phyloP scores from a whole-genome alignment of 257 asterid genomes.

The Plantago elongata region DNA sequence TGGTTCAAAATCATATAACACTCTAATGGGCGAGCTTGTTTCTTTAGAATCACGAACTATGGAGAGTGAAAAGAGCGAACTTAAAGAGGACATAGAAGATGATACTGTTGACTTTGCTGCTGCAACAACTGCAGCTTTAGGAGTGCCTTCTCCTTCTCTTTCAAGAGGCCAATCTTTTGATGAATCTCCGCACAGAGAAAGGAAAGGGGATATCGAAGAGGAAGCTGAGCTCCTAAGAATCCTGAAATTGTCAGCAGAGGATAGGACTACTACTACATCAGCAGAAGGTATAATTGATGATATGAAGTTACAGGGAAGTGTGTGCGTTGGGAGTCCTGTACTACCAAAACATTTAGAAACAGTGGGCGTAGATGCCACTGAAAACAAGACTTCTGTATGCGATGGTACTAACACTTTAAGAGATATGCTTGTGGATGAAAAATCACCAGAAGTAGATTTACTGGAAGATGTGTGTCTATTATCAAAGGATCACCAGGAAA shows the following conservation, averaged over 20 bases:
- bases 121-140: slow-evolving; percentile 92
- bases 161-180: slow-evolving; percentile 76
- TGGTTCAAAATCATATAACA: slow-evolving; percentile 85
- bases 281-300: slow-evolving; percentile 27
- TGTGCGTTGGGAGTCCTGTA: slow-evolving; percentile 28
- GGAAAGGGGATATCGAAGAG: slow-evolving; percentile 86
- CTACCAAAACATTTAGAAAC: slow-evolving; percentile 24
- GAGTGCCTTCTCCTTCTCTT: slow-evolving; percentile 92
- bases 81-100: slow-evolving; percentile 42
- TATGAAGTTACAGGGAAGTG: slow-evolving; percentile 31
- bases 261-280: slow-evolving; percentile 24
- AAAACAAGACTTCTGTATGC: slow-evolving; percentile 18
- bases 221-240: slow-evolving; percentile 59
- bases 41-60: slow-evolving; percentile 55
- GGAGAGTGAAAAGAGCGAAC: slow-evolving; percentile 25
- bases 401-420: slow-evolving; percentile 21
- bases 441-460: slow-evolving; percentile 32
- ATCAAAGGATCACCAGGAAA: slow-evolving; percentile 30
- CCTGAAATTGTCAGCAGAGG: slow-evolving; percentile 60
- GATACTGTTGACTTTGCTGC: slow-evolving; percentile 91
- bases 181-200: slow-evolving; percentile 48
- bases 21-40: slow-evolving; percentile 89
- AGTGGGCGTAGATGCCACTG: slow-evolving; percentile 30
- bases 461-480: slow-evolving; percentile 28
- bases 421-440: slow-evolving; percentile 20